A percentile compares a stretch with the other conserved stretches of the same genome.
phyloP scores from a whole-genome alignment of 108 stramenopile species.

The Craspedostauros australis region DNA sequence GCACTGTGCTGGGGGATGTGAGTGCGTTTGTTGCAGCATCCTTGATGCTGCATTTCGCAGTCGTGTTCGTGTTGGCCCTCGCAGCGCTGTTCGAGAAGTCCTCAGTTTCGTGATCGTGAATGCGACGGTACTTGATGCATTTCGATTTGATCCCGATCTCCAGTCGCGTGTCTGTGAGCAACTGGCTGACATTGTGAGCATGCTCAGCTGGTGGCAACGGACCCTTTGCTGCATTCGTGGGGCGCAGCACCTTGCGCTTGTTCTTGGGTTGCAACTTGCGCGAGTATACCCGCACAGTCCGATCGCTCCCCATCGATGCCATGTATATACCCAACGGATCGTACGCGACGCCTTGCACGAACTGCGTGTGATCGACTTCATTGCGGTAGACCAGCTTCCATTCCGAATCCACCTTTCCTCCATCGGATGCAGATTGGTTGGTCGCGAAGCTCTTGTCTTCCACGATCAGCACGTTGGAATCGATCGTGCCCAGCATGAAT shows the following conservation, averaged over 20 bases:
- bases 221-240: slow-evolving; percentile 17
- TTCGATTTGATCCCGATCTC: slow-evolving; percentile 30
- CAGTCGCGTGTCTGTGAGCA: slow-evolving; percentile 33
- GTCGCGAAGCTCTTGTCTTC: slow-evolving; percentile 29
- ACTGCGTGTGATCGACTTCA: slow-evolving; percentile 66
- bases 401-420: slow-evolving; percentile 22
- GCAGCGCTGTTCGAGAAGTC: too few relatives aligned
- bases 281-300: slow-evolving; percentile 71
- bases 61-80: too few relatives aligned
- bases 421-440: slow-evolving; percentile 16
- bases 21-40: not conserved
- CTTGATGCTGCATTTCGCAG: not conserved
- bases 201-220: slow-evolving; percentile 28
- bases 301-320: slow-evolving; percentile 83
- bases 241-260: slow-evolving; percentile 35
- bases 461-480: slow-evolving; percentile 46
- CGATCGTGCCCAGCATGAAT: slow-evolving; percentile 66
- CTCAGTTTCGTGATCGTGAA: slow-evolving; percentile 11
- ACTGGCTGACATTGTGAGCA: slow-evolving; percentile 12
- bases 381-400: slow-evolving; percentile 64
- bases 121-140: slow-evolving; percentile 27
- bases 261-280: slow-evolving; percentile 45
- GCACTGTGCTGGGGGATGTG: not conserved
- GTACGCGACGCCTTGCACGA: slow-evolving; percentile 82
- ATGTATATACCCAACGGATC: slow-evolving; percentile 84